Evolutionary conservation across 352 stramenopile species (phyloP).

Genomic region (Pythium insidiosum): DNA sequence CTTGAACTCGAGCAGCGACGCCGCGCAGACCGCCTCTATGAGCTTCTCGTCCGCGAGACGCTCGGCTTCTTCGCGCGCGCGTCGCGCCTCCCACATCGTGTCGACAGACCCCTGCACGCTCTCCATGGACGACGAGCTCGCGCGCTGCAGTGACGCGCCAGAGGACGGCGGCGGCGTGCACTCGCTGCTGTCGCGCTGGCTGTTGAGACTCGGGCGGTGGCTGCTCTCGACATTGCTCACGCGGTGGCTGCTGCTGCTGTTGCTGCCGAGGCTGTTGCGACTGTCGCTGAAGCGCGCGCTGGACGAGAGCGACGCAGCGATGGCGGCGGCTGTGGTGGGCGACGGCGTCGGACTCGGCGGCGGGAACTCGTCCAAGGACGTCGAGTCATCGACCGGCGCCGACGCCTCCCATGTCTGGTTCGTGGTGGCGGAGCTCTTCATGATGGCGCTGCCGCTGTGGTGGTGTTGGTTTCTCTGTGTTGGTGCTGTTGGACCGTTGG

Average conservation of each 20-base stretch:
- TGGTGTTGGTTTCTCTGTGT: too few species aligned
- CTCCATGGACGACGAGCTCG: too few species aligned
- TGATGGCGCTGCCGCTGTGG: too few species aligned
- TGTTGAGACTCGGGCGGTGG: too few species aligned
- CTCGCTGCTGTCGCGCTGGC: too few species aligned
- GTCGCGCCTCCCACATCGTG: conserved; percentile 58
- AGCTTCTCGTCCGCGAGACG: conserved; percentile 61
- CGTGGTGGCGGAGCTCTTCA: too few species aligned
- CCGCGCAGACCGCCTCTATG: conserved; percentile 68
- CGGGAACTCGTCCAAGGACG: conserved; percentile 1
- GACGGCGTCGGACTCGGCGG: conserved; percentile 7
- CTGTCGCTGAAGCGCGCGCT: neutral
- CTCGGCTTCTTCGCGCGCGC: conserved; percentile 37
- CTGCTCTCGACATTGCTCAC: too few species aligned
- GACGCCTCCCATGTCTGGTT: conserved; percentile 15
- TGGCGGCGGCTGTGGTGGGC: conserved; percentile 1
- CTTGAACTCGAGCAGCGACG: conserved; percentile 68
- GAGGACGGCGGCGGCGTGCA: too few species aligned
- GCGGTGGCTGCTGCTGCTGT: neutral
- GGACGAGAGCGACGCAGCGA: too few species aligned
- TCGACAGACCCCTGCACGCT: conserved; percentile 30
- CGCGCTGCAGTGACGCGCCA: too few species aligned
- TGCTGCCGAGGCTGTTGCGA: neutral
- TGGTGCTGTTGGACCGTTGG: too few species aligned
- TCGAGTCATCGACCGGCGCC: conserved; percentile 10